phyloP scores from a whole-genome alignment of 78 protist species.

The Protostelium mycophagum region DNA sequence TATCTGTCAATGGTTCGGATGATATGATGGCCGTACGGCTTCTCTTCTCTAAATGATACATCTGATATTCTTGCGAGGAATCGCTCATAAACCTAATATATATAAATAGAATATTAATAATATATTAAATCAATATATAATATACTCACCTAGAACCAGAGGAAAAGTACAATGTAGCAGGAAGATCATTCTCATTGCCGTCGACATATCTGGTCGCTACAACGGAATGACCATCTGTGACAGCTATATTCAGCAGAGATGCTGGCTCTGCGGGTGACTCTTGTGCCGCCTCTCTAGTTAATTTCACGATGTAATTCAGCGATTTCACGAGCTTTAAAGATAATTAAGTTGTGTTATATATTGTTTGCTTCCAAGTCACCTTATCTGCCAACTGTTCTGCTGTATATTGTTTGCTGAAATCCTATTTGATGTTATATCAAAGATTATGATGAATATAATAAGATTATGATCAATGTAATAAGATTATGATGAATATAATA shows the following conservation, averaged over 20 bases:
- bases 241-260: constrained; percentile 31
- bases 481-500: not conserved
- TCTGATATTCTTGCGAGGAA: not conserved
- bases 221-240: constrained; percentile 25
- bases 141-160: not conserved
- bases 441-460: not conserved
- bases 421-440: not conserved
- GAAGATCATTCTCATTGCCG: not conserved
- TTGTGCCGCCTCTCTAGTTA: not conserved
- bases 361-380: not conserved
- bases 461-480: not conserved
- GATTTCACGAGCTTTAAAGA: not conserved
- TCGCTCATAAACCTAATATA: not conserved
- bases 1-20: constrained; percentile 19
- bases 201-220: constrained; percentile 13
- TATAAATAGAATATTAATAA: too few species aligned
- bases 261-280: too few species aligned
- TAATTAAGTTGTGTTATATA: too few species aligned
- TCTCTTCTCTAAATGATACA: constrained; percentile 1
- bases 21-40: constrained; percentile 2
- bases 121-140: not conserved
- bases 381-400: not conserved
- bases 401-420: not conserved
- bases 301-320: not conserved
- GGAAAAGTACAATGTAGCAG: constrained; percentile 14